Conservation (phyloP, 768 basidiomycete species). For the Macrolepiota albuminosa region DNA sequence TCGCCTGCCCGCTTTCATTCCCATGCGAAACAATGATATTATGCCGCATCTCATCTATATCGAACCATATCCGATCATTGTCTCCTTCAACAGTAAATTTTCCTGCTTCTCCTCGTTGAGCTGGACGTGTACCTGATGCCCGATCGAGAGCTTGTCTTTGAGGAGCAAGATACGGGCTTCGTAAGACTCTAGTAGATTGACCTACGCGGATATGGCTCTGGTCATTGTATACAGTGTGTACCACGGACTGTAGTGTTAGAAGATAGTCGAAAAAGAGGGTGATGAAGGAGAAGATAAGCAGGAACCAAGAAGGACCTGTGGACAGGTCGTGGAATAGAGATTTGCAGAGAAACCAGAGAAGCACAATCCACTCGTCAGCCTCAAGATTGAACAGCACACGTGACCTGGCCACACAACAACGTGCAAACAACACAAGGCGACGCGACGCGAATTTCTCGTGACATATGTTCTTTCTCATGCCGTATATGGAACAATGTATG, state of each 20-base stretch:
- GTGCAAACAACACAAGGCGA: slow-evolving; percentile 29
- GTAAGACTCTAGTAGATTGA: slow-evolving; percentile 38
- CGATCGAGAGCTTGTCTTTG: slow-evolving; percentile 65
- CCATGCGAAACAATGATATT: slow-evolving; percentile 32
- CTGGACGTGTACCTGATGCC: slow-evolving; percentile 65
- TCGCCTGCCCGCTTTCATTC: slow-evolving; percentile 40
- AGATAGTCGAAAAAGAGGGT: slow-evolving; percentile 18
- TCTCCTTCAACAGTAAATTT: slow-evolving; percentile 90
- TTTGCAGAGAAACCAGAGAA: slow-evolving; percentile 19
- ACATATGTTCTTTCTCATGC: slow-evolving; percentile 11
- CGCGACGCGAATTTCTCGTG: slow-evolving; percentile 25
- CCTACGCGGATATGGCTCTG: slow-evolving; percentile 54
- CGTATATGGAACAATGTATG: background rate
- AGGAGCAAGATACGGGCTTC: slow-evolving; percentile 68
- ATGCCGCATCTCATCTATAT: slow-evolving; percentile 86
- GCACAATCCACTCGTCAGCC: slow-evolving; percentile 33
- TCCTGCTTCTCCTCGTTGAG: slow-evolving; percentile 94
- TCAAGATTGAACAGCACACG: slow-evolving; percentile 30
- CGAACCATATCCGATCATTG: slow-evolving; percentile 93
- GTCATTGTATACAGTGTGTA: slow-evolving; percentile 41
- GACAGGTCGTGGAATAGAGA: slow-evolving; percentile 21
- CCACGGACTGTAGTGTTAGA: slow-evolving; percentile 20
- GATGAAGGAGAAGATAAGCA: slow-evolving; percentile 24
- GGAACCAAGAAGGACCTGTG: slow-evolving; percentile 12
- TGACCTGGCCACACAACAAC: slow-evolving; percentile 23